Conservation (phyloP, 768 basidiomycete genomes). For the Cystobasidium onofrii region DNA sequence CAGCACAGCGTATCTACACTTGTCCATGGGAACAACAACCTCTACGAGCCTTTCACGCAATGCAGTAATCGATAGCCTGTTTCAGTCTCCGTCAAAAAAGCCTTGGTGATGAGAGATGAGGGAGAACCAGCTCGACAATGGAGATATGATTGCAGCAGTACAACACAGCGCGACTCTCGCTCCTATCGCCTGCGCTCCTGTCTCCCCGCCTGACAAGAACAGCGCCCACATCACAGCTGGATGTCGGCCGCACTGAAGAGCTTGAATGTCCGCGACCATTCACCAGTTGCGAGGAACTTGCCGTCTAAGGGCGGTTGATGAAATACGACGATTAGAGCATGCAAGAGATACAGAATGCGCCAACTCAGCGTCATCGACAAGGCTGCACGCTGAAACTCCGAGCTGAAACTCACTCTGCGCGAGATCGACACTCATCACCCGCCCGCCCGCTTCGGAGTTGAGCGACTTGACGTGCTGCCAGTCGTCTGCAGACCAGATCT, state of each 20-base stretch:
- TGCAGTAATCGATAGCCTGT: too few species aligned
- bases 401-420: conserved; percentile 53
- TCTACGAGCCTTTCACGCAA: too few species aligned
- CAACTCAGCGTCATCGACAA: not conserved
- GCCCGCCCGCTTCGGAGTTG: conserved; percentile 80
- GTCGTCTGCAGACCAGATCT: conserved; percentile 95
- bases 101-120: too few species aligned
- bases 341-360: not conserved
- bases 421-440: conserved; percentile 96
- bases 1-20: too few species aligned
- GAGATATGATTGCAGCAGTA: too few species aligned
- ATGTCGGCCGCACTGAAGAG: conserved; percentile 30
- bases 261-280: conserved; percentile 36
- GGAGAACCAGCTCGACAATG: too few species aligned
- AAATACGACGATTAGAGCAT: not conserved
- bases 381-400: not conserved
- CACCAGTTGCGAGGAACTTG: conserved; percentile 35
- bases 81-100: too few species aligned
- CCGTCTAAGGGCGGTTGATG: conserved; percentile 31
- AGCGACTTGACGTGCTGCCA: conserved; percentile 86
- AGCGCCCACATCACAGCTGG: conserved; percentile 15
- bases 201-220: too few species aligned
- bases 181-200: too few species aligned
- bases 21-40: too few species aligned
- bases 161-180: too few species aligned